Conservation (phyloP, 495 filamentous ascomycete species). For the Staphylotrichum longicolle region DNA sequence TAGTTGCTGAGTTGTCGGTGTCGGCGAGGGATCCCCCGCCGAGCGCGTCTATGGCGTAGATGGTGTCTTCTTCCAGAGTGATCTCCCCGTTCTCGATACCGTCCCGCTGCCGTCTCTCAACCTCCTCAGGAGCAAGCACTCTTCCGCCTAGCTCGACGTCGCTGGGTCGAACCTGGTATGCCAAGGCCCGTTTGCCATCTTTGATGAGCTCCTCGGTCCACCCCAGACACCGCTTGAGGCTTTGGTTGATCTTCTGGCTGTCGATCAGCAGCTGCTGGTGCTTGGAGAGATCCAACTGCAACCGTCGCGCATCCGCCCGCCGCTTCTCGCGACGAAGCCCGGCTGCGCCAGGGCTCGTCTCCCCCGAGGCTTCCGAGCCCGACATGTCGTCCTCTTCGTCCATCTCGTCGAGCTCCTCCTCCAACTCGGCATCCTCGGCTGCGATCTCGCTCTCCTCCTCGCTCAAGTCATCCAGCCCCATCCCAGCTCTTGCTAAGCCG, state of each 20-base stretch:
- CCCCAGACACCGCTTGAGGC: slow-evolving; percentile 78
- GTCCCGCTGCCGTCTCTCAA: slow-evolving; percentile 39
- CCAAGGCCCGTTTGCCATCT: slow-evolving; percentile 82
- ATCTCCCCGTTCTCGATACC: slow-evolving; percentile 45
- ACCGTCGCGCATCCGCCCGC: slow-evolving; percentile 68
- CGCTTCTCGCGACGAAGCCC: slow-evolving; percentile 44
- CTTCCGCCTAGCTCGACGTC: slow-evolving; percentile 82
- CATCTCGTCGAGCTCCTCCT: slow-evolving; percentile 31
- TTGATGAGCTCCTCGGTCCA: slow-evolving; percentile 88
- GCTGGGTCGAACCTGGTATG: slow-evolving; percentile 69
- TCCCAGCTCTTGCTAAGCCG: slow-evolving; percentile 29
- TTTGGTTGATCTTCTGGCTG: slow-evolving; percentile 91
- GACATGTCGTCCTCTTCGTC: slow-evolving; percentile 43
- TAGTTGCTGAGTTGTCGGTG: slow-evolving; percentile 10
- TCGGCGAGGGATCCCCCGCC: slow-evolving; percentile 15
- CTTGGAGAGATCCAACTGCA: slow-evolving; percentile 78
- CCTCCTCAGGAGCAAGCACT: slow-evolving; percentile 59
- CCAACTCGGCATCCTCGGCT: slow-evolving; percentile 40
- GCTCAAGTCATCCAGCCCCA: slow-evolving; percentile 51
- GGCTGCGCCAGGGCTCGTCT: slow-evolving; percentile 46
- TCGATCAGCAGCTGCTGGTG: slow-evolving; percentile 86
- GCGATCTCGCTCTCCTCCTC: slow-evolving; percentile 46
- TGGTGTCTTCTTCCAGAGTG: slow-evolving; percentile 27
- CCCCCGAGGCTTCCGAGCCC: slow-evolving; percentile 45
- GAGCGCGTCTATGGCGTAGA: slow-evolving; percentile 26